phyloP scores from a whole-genome alignment of 495 filamentous ascomycete genomes.

The Penicillium angulare region DNA sequence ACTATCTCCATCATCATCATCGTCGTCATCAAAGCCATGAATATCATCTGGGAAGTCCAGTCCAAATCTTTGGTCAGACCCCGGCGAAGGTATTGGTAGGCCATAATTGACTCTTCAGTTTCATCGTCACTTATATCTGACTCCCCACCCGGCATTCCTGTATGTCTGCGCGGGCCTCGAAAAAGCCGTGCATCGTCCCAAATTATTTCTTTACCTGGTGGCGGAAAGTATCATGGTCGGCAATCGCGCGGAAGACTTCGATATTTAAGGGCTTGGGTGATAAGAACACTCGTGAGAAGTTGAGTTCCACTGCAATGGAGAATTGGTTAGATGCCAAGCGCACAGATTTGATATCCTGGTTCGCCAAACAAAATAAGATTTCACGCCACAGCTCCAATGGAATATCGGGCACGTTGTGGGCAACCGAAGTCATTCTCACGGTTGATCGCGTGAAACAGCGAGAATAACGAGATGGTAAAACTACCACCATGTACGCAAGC shows the following conservation, averaged over 20 bases:
- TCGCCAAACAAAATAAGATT: slow-evolving; percentile 4
- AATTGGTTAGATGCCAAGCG: slow-evolving; percentile 9
- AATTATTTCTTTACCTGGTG: slow-evolving; percentile 23
- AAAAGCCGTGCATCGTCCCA: slow-evolving; percentile 27
- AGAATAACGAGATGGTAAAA: too few relatives aligned
- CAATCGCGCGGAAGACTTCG: slow-evolving; percentile 11
- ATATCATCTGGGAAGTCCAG: too few relatives aligned
- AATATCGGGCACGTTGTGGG: too few relatives aligned
- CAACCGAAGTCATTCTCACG: too few relatives aligned
- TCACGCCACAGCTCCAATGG: not conserved
- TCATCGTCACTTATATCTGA: not conserved
- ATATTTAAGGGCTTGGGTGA: slow-evolving; percentile 12
- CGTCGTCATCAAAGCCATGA: too few relatives aligned
- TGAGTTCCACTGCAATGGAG: not conserved
- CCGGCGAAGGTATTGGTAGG: too few relatives aligned
- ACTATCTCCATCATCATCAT: too few relatives aligned
- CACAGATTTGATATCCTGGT: slow-evolving; percentile 9
- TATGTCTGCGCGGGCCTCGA: too few relatives aligned
- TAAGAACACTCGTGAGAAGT: slow-evolving; percentile 9
- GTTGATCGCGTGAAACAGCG: too few relatives aligned
- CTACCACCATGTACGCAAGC: too few relatives aligned
- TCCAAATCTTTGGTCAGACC: too few relatives aligned
- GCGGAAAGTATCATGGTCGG: slow-evolving; percentile 3
- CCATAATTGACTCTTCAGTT: not conserved
- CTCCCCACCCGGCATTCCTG: too few relatives aligned